Base-by-base conservation (phyloP, 148 eudicot genomes). In the Cornus kousa region DNA sequence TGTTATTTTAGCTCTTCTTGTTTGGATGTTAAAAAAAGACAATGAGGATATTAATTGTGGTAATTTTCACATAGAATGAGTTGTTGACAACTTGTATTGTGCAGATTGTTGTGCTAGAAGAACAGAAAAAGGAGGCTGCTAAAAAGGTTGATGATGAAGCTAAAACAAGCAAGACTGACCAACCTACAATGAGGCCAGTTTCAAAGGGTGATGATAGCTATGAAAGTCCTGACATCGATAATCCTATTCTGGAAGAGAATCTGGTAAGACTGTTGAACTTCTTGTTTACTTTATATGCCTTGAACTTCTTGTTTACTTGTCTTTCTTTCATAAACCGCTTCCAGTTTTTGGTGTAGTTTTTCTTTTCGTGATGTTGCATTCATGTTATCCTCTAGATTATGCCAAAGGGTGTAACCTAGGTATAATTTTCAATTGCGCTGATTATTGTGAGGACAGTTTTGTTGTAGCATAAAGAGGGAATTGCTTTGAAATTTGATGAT, bases 81-180 rank as follows among this genome's bases (percentile, higher is more conserved):
- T 57, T 3, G 8, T 46, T 9, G 55, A 11, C 57, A 28, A 69
- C 60, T 59, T 35, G 37, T 74, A 17, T 77, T 67, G 24, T 78
- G 78, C 76, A 82, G 84, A 74, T 78, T 78, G 84, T 69, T 33
- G 81, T 16, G 28, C 62, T 78, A 68, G 81, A 82, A 67, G 84
- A 78, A 40, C 66, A 68, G 72, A 82, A 78, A 32, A 69, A 71
- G 31, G 80, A 67, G 48, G 77, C 39, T 77, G 53, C 48, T 2
- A 71, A 59, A 73, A 78, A 74, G 69, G 74, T 32, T 40, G 77
- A 78, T 39, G 53, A 48, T 32, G 75, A 68, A 74, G 20, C 81
- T 68, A 70, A 72, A 68, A 48, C 78, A 32, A 67, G 43, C 60
- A 33, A 59, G 46, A 28, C 23, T 55, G 33, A 24, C 46, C 50